These are phyloP conservation scores for Cytospora piceicola DNA, from an alignment of 2,329 filamentous ascomycete species.

Conservation along the genomic window DNA sequence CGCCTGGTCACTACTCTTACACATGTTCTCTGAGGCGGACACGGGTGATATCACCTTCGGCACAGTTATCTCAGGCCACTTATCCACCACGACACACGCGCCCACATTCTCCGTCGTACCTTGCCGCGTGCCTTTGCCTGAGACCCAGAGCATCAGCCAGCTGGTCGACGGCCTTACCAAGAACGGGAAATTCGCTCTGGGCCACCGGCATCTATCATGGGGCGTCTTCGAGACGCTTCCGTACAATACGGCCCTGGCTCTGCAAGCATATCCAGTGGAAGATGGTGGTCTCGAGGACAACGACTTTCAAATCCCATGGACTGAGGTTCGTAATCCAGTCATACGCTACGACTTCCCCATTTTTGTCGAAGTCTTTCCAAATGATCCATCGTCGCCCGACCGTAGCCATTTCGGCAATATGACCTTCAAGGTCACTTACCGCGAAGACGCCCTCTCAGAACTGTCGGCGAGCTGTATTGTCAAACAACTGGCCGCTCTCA, in stretches of 20 bases:
- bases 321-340: conserved; percentile 22
- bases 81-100: conserved; percentile 36
- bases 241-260: conserved; percentile 43
- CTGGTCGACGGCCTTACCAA: conserved; percentile 32
- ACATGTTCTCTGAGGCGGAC: conserved; percentile 39
- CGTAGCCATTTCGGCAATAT: conserved; percentile 14
- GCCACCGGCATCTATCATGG: conserved; percentile 37
- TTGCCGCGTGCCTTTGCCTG: conserved; percentile 36
- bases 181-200: conserved; percentile 20
- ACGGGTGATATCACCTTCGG: conserved; percentile 42
- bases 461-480: conserved; percentile 30
- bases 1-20: conserved; percentile 42
- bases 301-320: conserved; percentile 24
- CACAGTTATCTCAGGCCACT: conserved; percentile 40
- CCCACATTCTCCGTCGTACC: conserved; percentile 43
- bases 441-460: conserved; percentile 30
- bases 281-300: conserved; percentile 1
- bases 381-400: conserved; percentile 3
- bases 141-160: conserved; percentile 26
- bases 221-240: conserved; percentile 37
- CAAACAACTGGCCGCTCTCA: conserved; percentile 32
- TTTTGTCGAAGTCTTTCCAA: conserved; percentile 31
- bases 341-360: conserved; percentile 33
- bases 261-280: conserved; percentile 38
- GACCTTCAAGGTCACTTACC: conserved; percentile 31